Base-by-base conservation (phyloP, 176 grass and related monocot genomes). In the Musa beccarii region DNA sequence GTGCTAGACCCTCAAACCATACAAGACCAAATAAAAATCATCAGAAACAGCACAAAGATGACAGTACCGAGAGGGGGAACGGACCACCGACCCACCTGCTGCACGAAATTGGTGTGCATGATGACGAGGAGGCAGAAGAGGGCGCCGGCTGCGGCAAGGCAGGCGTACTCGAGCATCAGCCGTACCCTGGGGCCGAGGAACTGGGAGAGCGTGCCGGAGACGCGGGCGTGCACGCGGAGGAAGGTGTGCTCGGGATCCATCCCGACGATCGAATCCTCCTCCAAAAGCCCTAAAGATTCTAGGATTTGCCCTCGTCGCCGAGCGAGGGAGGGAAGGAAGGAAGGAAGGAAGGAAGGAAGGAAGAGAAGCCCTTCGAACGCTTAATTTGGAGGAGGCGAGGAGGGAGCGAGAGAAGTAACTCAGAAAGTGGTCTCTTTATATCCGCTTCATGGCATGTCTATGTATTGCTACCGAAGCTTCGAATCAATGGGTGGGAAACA, bases 81-180 rank as follows among this genome's bases (percentile, higher is more conserved):
- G 15, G 28, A 9, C 57, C 57, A 61, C 13, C 57, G 57, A 7
- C 73, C 62, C 16, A 76, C 74, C 74, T 76, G 74, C 56, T 76
- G 74, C 15, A 76, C 74, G 74, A 76, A 76, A 57, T 76, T 63
- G 34, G 28, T 64, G 74, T 76, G 74, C 74, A 76, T 63, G 59
- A 76, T 34, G 43, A 63, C 28, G 43, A 76, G 74, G 28, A 76
- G 11, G 74, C 55, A 76, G 56, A 76, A 63, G 74, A 76, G 74
- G 8, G 59, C 55, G 15, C 49, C 74, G 59, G 74, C 74, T 55
- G 63, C 74, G 57, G 17, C 56, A 28, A 76, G 74, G 59, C 50
- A 63, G 10, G 56, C 74, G 59, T 76, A 76, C 74, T 76, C 74
- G 56, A 76, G 74, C 74, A 34, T 29, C 34, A 76, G 8, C 2